Percentiles rank a stretch among this genome's conserved stretches.
Evolutionary conservation across 2,329 filamentous ascomycete species (phyloP).

Genomic region (Penicillium sp.): DNA sequence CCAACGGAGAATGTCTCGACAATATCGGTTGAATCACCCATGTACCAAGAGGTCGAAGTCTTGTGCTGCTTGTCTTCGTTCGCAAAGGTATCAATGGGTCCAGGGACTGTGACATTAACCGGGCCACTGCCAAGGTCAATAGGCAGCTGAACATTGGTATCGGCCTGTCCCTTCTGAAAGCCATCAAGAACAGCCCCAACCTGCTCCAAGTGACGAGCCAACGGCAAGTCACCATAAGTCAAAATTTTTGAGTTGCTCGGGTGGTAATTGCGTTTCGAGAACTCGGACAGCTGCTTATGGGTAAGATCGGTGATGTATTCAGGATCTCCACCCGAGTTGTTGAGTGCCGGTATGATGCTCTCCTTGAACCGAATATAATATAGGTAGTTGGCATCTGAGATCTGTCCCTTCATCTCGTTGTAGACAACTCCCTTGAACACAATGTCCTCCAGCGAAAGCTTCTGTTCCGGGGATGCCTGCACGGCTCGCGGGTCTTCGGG

Average conservation of each 20-base stretch:
- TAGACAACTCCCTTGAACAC: slow-evolving; percentile 98
- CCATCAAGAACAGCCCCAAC: slow-evolving; percentile 66
- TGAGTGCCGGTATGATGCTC: slow-evolving; percentile 84
- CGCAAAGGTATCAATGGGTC: slow-evolving; percentile 80
- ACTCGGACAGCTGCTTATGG: slow-evolving; percentile 79
- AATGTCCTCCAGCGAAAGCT: slow-evolving; percentile 55
- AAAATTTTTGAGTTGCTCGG: slow-evolving; percentile 95
- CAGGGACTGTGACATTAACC: slow-evolving; percentile 63
- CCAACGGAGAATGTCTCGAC: slow-evolving; percentile 83
- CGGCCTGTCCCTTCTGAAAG: slow-evolving; percentile 65
- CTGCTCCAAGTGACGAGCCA: slow-evolving; percentile 72
- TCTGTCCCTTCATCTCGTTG: slow-evolving; percentile 99
- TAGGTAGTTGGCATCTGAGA: slow-evolving; percentile 93
- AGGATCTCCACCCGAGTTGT: slow-evolving; percentile 95
- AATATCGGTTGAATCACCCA: slow-evolving; percentile 73
- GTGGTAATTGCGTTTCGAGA: slow-evolving; percentile 91
- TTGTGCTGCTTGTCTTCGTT: slow-evolving; percentile 85
- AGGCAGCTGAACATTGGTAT: slow-evolving; percentile 69
- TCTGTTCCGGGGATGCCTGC: slow-evolving; percentile 46
- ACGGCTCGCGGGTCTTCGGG: slow-evolving; percentile 73
- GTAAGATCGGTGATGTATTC: slow-evolving; percentile 94
- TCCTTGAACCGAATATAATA: slow-evolving; percentile 96
- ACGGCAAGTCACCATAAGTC: slow-evolving; percentile 88
- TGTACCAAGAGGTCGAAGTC: slow-evolving; percentile 88
- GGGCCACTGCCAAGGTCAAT: slow-evolving; percentile 64